Conservation (phyloP, 108 stramenopile species). For the Hondaea fermentalgiana region DNA sequence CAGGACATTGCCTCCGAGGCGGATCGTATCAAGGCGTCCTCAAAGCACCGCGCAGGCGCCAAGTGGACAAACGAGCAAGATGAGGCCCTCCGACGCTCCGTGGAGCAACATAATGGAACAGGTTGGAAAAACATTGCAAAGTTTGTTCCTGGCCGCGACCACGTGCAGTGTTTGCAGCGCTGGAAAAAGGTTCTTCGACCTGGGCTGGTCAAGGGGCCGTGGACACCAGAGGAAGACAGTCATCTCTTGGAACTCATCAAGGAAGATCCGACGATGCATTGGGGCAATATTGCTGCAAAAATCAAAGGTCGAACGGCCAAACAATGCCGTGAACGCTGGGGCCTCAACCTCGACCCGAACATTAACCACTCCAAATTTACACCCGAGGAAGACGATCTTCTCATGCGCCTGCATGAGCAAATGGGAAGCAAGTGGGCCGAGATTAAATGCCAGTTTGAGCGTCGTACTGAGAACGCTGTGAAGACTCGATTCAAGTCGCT, state of each 20-base stretch:
- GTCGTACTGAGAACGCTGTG: neutral
- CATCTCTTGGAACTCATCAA: neutral
- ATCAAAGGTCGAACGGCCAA: neutral
- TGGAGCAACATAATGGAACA: neutral
- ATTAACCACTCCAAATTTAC: neutral
- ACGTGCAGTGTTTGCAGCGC: conserved; percentile 54
- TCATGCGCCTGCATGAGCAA: neutral
- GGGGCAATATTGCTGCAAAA: neutral
- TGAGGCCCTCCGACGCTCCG: neutral
- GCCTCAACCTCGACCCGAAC: neutral
- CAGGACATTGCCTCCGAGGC: neutral
- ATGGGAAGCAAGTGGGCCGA: conserved; percentile 14
- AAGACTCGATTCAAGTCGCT: conserved; percentile 13
- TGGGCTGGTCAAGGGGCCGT: conserved; percentile 42
- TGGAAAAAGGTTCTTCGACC: conserved; percentile 57
- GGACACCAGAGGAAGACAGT: neutral
- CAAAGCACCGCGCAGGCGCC: neutral
- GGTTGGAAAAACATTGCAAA: neutral
- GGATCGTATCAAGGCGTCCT: neutral
- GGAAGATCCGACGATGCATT: neutral
- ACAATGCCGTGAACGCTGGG: conserved; percentile 10
- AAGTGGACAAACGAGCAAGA: conserved; percentile 4
- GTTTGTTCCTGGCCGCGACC: neutral
- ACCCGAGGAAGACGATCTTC: neutral
- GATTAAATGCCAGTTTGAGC: neutral